A percentile compares a stretch with the other conserved stretches of the same genome.
These are phyloP conservation scores for Cercospora zeae-maydis DNA, from an alignment of 2,329 filamentous ascomycete species.

Conservation along the genomic window DNA sequence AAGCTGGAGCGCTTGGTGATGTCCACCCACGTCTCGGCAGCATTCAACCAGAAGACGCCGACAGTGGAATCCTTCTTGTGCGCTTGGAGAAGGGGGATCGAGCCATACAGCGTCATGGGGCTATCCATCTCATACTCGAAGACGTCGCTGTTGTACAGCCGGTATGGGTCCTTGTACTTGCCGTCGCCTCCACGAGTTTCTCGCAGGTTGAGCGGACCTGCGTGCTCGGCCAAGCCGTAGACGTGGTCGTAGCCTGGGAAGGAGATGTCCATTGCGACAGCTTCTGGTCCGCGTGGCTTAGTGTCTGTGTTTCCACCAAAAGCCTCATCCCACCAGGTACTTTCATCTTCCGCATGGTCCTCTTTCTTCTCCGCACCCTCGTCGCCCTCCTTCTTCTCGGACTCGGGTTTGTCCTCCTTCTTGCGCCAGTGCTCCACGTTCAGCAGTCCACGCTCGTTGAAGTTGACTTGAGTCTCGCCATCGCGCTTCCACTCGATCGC, in stretches of 20 bases:
- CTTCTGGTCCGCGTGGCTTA: conserved; percentile 93
- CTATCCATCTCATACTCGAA: conserved; percentile 97
- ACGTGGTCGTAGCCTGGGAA: conserved; percentile 92
- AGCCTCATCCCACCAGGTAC: conserved; percentile 95
- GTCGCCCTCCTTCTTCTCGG: conserved; percentile 54
- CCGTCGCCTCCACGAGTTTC: conserved; percentile 85
- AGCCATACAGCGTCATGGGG: conserved; percentile 97
- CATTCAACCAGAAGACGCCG: conserved; percentile 96
- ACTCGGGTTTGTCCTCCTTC: conserved; percentile 68
- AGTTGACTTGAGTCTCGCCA: conserved; percentile 73
- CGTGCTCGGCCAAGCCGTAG: conserved; percentile 90
- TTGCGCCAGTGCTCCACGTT: conserved; percentile 95
- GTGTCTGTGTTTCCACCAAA: conserved; percentile 94
- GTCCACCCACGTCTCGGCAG: conserved; percentile 95
- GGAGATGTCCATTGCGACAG: conserved; percentile 82
- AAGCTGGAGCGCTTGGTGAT: conserved; percentile 74
- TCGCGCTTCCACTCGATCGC: conserved; percentile 81
- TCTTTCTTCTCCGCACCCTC: conserved; percentile 32
- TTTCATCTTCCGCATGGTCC: conserved; percentile 62
- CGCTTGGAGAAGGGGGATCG: conserved; percentile 96
- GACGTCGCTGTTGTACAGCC: conserved; percentile 93
- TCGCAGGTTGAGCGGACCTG: conserved; percentile 81
- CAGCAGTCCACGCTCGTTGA: conserved; percentile 85
- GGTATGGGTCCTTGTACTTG: conserved; percentile 83
- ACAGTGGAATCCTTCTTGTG: conserved; percentile 91